Evolutionary conservation across 257 asterid species (phyloP).

Genomic region (Cruciata laevipes): DNA sequence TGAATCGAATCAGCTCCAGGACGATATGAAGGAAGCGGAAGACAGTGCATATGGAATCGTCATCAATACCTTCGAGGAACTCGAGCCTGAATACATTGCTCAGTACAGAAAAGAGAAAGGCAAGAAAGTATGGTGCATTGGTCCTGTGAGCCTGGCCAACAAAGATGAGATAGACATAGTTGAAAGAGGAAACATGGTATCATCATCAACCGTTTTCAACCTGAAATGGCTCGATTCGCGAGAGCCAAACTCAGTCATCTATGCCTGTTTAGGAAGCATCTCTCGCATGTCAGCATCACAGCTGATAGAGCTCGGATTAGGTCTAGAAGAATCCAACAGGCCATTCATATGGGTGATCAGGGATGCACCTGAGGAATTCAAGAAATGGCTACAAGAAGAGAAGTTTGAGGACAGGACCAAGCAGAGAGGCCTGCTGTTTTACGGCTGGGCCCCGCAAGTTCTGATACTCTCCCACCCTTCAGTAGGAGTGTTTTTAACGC

Average conservation of each 20-base stretch:
- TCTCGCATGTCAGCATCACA: slow-evolving; percentile 29
- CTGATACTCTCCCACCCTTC: slow-evolving; percentile 46
- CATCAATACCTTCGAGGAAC: slow-evolving; percentile 34
- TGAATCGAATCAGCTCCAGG: neutral
- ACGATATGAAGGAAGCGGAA: slow-evolving; percentile 20
- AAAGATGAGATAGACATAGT: slow-evolving; percentile 25
- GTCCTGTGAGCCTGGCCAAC: slow-evolving; percentile 45
- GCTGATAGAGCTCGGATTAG: slow-evolving; percentile 39
- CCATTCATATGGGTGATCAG: slow-evolving; percentile 46
- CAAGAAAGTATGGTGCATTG: slow-evolving; percentile 35
- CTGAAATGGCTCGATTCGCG: slow-evolving; percentile 36
- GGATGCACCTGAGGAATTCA: slow-evolving; percentile 22
- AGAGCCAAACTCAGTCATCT: slow-evolving; percentile 28
- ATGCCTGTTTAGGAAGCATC: slow-evolving; percentile 49
- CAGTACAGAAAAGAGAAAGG: slow-evolving; percentile 18
- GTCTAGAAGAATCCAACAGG: slow-evolving; percentile 31
- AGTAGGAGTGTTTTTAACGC: slow-evolving; percentile 48
- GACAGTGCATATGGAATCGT: slow-evolving; percentile 36
- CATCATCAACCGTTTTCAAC: slow-evolving; percentile 13
- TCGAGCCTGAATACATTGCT: slow-evolving; percentile 34
- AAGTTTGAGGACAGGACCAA: slow-evolving; percentile 35
- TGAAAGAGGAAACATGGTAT: slow-evolving; percentile 31
- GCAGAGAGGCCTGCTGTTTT: slow-evolving; percentile 28
- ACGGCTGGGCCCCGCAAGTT: slow-evolving; percentile 60
- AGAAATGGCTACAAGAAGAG: slow-evolving; percentile 37